phyloP scores from a whole-genome alignment of 805 yeast genomes.

The Teunomyces lycoperdinae region DNA sequence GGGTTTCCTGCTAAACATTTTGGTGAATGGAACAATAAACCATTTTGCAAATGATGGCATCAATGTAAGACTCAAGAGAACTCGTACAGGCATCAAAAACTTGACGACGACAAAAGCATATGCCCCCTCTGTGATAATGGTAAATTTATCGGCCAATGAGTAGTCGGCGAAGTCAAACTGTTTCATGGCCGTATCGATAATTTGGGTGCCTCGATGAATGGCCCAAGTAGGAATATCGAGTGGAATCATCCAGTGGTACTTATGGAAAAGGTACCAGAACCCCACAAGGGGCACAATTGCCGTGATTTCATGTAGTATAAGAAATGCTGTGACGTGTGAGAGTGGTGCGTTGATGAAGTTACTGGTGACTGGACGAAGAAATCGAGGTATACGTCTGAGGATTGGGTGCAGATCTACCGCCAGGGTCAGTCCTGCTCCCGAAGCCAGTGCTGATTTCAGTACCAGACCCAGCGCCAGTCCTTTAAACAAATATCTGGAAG shows the following conservation, averaged over 20 bases:
- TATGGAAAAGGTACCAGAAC: constrained; percentile 64
- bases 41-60: constrained; percentile 60
- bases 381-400: constrained; percentile 45
- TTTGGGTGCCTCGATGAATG: constrained; percentile 54
- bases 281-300: constrained; percentile 71
- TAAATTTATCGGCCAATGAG: constrained; percentile 50
- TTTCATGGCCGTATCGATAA: constrained; percentile 53
- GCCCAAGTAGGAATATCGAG: constrained; percentile 58
- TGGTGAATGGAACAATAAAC: constrained; percentile 46
- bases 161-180: constrained; percentile 29
- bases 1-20: constrained; percentile 16
- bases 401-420: constrained; percentile 17
- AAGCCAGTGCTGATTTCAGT: not conserved
- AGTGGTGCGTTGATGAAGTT: constrained; percentile 55
- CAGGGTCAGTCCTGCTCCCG: not conserved
- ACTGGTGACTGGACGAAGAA: constrained; percentile 48
- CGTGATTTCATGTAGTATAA: constrained; percentile 69
- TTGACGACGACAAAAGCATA: constrained; percentile 72
- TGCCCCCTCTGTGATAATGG: constrained; percentile 67
- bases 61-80: constrained; percentile 46
- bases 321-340: constrained; percentile 59
- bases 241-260: constrained; percentile 49
- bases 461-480: not conserved
- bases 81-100: constrained; percentile 52
- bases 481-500: not conserved